Conservation (phyloP, 139 green algal species). For the Chlamydomonas incerta region DNA sequence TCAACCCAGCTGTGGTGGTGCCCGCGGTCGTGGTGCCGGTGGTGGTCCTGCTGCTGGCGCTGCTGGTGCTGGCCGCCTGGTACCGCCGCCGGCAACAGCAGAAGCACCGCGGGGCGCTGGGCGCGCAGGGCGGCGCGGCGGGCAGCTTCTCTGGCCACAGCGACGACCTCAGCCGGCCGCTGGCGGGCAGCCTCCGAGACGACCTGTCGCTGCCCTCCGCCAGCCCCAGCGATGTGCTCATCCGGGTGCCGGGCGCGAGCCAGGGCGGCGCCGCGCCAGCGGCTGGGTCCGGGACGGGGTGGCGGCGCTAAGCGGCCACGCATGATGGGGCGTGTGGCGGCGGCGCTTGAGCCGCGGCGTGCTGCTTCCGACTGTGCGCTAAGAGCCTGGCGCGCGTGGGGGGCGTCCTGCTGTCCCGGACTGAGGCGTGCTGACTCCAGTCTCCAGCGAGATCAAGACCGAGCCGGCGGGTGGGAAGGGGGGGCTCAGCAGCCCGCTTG, state of each 20-base stretch:
- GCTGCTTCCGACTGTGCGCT: no score
- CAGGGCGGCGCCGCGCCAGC: background rate
- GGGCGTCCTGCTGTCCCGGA: no score
- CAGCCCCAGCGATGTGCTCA: slow-evolving; percentile 30
- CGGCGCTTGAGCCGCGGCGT: no score
- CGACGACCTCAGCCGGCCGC: slow-evolving; percentile 1
- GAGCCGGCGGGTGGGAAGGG: no score
- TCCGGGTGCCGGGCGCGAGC: slow-evolving; percentile 26
- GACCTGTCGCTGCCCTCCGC: slow-evolving; percentile 26
- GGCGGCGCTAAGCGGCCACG: no score
- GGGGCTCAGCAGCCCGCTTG: no score
- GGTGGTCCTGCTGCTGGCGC: slow-evolving; percentile 6
- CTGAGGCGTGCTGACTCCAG: no score
- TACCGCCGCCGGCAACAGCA: slow-evolving; percentile 23
- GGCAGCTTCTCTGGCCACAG: background rate
- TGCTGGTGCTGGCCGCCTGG: background rate
- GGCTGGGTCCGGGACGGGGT: no score
- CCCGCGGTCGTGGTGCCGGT: slow-evolving; percentile 38
- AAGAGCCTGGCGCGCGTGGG: no score
- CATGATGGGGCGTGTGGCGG: no score
- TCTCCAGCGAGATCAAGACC: no score
- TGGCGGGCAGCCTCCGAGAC: slow-evolving; percentile 30
- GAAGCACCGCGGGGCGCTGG: background rate
- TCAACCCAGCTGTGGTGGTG: background rate
- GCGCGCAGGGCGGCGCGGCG: no score